phyloP scores from a whole-genome alignment of 2,329 filamentous ascomycete species.

The Fusarium abutilonis region DNA sequence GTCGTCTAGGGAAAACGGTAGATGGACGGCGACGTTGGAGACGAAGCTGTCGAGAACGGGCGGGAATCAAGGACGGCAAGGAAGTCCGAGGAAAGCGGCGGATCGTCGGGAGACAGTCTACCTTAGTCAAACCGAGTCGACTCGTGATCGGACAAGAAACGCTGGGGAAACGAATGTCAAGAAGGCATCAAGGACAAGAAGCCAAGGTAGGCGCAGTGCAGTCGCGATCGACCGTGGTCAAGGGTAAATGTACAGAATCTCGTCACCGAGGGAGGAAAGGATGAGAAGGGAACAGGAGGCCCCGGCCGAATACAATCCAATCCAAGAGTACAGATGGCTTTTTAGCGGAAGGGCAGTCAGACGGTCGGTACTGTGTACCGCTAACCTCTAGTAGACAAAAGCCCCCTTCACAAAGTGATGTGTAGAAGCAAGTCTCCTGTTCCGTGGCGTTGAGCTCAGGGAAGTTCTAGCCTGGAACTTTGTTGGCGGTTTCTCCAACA shows the following conservation, averaged over 20 bases:
- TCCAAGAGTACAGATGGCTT: conserved; percentile 35
- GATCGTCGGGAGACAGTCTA: conserved; percentile 29
- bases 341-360: conserved; percentile 6
- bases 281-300: conserved; percentile 15
- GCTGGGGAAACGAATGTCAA: conserved; percentile 42
- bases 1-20: conserved; percentile 8
- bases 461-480: conserved; percentile 36
- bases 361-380: conserved; percentile 18
- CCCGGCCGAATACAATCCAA: conserved; percentile 6
- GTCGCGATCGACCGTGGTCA: conserved; percentile 23
- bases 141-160: conserved; percentile 21
- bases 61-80: conserved; percentile 17
- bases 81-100: conserved; percentile 6
- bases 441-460: conserved; percentile 45
- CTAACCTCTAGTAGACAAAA: conserved; percentile 16
- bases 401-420: conserved; percentile 4
- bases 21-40: conserved; percentile 7
- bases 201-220: conserved; percentile 26
- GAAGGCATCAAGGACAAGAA: conserved; percentile 36
- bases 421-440: conserved; percentile 15
- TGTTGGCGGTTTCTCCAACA: conserved; percentile 33
- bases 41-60: conserved; percentile 8
- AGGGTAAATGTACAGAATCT: conserved; percentile 24
- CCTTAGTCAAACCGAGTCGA: conserved; percentile 1
- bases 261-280: conserved; percentile 14